Conservation (phyloP, 1,284 basidiomycete genomes). For the Exobasidium cylindrosporum region DNA sequence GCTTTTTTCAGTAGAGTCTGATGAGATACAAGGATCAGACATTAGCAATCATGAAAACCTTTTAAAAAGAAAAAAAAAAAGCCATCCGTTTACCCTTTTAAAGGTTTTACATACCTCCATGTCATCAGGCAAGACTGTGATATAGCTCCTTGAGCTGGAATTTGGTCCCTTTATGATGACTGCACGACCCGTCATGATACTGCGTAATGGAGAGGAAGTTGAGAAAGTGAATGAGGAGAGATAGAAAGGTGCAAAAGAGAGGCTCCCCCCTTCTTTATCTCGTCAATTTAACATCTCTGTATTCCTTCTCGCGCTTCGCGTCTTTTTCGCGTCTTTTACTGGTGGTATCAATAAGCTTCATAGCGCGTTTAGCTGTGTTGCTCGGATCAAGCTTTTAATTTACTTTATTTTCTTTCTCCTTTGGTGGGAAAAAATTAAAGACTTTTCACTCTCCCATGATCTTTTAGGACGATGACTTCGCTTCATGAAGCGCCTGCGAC, state of each 20-base stretch:
- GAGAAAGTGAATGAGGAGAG: background rate
- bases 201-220: background rate
- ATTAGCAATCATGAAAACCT: no score
- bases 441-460: no score
- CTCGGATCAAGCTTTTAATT: background rate
- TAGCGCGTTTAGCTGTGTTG: background rate
- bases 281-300: background rate
- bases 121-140: conserved; percentile 39
- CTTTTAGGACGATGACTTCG: no score
- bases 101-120: conserved; percentile 22
- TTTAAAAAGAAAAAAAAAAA: conserved; percentile 4
- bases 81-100: background rate
- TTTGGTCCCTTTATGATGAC: conserved; percentile 48
- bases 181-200: conserved; percentile 17
- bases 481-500: no score
- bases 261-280: background rate
- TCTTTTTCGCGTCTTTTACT: background rate
- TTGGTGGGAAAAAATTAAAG: no score
- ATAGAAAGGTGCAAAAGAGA: background rate
- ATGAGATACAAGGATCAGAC: background rate
- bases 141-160: conserved; percentile 42
- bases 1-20: conserved; percentile 42
- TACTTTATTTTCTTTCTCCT: no score
- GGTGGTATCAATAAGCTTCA: background rate
- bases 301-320: background rate